Base-by-base conservation (phyloP, 2,329 filamentous ascomycete species). In the Cadophora malorum region DNA sequence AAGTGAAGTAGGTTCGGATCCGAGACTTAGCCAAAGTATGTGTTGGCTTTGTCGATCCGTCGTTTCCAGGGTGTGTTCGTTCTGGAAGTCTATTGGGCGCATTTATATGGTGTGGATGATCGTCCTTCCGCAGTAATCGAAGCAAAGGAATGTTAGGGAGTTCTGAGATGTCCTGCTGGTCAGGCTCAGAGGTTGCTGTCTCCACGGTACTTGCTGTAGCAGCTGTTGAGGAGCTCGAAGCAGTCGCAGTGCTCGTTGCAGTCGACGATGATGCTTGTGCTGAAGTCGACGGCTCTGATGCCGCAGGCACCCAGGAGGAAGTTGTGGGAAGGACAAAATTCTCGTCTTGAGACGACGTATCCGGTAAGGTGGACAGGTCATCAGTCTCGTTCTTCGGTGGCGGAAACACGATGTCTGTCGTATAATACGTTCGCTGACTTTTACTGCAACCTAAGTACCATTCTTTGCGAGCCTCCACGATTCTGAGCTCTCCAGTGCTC, bases 391-490 rank as follows among this genome's bases (percentile, higher is more conserved):
- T 62, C 16, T 69, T 45, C 67, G 10, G 58, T 2, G 76, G 56
- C 2, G 76, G 75, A 70, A 87, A 88, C 1, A 74, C 67, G n/a
- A 90, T 79, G 19, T 82, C 77, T 14, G 83, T 86, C 12, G 81
- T 86, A 76, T 94, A 94, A 74, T 89, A 92, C 0, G 86, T 91
- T 31, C 91, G 84, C 50, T 84, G 82, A 67, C 88, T 88, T 28
- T 83, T 84, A 66, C 87, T 89, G 25, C 82, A 81, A 35, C 83
- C 84, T 59, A 82, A 75, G 10, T 79, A 81, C 88, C 89, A 93
- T 76, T 94, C 91, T 33, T 88, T 88, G 16, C 91, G 84, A 35
- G 85, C 86, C 77, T 94, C 91, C 0, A 92, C 78, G 21, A 92
- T 88, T 62, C 85, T 81, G 1, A 91, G 78, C 16, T 82, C 78